phyloP scores from a whole-genome alignment of 306 rosid genomes.

The Albizia julibrissin region DNA sequence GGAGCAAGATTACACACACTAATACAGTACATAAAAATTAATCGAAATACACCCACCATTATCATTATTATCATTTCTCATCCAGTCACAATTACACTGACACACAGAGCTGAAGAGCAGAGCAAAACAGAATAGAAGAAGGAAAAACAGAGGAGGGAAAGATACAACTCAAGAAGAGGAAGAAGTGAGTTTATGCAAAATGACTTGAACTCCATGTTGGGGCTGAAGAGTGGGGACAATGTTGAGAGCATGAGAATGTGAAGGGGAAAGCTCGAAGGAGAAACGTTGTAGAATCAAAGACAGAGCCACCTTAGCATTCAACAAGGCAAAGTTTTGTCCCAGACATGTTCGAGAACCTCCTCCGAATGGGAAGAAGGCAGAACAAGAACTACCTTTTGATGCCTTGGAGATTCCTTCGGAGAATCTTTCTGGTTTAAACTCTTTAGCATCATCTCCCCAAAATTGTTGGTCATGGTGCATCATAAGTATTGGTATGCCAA shows the following conservation, averaged over 20 bases:
- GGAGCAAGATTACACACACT: background rate
- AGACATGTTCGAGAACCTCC: slow-evolving; percentile 46
- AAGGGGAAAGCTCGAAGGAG: slow-evolving; percentile 50
- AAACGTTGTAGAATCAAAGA: slow-evolving; percentile 46
- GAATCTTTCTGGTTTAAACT: slow-evolving; percentile 56
- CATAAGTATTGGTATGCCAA: slow-evolving; percentile 24
- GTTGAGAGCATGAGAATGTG: slow-evolving; percentile 41
- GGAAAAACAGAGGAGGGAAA: background rate
- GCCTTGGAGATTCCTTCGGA: slow-evolving; percentile 48
- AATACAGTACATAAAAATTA: background rate
- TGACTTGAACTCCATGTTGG: slow-evolving; percentile 36
- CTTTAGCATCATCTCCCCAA: slow-evolving; percentile 47
- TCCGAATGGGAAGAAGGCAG: slow-evolving; percentile 43
- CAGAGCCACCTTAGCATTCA: slow-evolving; percentile 48
- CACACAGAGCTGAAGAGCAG: background rate
- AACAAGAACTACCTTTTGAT: slow-evolving; percentile 10
- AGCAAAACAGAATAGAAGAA: background rate
- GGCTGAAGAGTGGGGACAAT: slow-evolving; percentile 25
- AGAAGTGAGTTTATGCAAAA: background rate
- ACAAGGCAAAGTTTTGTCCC: slow-evolving; percentile 41
- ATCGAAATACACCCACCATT: background rate
- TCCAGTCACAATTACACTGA: background rate
- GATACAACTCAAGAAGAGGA: too few species aligned
- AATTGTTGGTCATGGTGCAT: slow-evolving; percentile 41
- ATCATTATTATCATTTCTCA: background rate